Base-by-base conservation (phyloP, 23 red algal species). In the Gracilaria gracilis region DNA sequence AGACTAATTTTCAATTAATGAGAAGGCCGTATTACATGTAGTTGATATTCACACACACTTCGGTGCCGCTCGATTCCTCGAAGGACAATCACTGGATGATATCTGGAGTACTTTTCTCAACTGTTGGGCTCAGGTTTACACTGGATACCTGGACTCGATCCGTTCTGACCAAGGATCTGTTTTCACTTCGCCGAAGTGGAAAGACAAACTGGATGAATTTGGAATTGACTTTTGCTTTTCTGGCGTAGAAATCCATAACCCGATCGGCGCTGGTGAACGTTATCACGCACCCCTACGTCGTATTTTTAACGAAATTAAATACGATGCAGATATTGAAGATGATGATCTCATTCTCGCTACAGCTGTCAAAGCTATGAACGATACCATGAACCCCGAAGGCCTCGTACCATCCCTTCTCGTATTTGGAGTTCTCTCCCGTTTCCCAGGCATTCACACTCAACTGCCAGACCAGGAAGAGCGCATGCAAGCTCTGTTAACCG, bases 341-440 rank as follows among this genome's bases (percentile, higher is more conserved):
- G 34, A 48, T 28, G 37, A 73, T 21, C 82, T 86, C 1, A 47
- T 19, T 16, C 33, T 86, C 19, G 50, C 28, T 7, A 54, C 59
- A 2, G 82, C 82, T 9, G 46, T 86, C 21, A 73, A 86, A 47
- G 42, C 42, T 13, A 86, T 86, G 82, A 86, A 86, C 24, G 82
- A 86, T 55, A 67, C 55, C 5, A 86, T 86, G 82, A 73, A 86
- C 38, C 82, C 82, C 66, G 61, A 86, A 86, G 31, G 82, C 36
- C 82, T 86, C 8, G 82, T 67, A 54, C 1, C 82, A 19, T 86
- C 82, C 5, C 47, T 86, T 2, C 14, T 86, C 19, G 58, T 67
- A 20, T 86, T 86, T 21, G 12, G 29, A 4, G 40, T n/a, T 19
- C 42, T 66, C 6, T 61, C 82, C 20, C 21, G 37, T 11, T 73